phyloP scores from a whole-genome alignment of 225 moss, liverwort and hornwort genomes.

The Pleurozium schreberi region DNA sequence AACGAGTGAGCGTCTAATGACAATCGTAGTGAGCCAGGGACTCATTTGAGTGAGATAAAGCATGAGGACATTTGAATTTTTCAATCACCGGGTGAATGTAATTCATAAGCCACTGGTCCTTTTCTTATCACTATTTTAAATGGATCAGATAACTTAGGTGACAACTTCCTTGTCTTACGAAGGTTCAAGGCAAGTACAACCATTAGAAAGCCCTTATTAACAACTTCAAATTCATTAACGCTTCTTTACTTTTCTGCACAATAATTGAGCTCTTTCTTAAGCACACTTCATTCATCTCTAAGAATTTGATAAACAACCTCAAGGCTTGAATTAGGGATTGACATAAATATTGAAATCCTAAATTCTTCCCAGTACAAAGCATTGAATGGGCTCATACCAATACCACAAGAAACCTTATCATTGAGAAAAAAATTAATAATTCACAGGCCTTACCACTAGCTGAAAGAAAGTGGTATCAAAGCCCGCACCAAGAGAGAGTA shows the following conservation, averaged over 20 bases:
- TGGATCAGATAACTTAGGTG: not conserved
- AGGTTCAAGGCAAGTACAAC: not conserved
- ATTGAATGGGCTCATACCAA: not conserved
- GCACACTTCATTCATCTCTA: not conserved
- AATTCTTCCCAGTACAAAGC: not conserved
- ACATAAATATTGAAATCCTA: not conserved
- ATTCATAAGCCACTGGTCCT: not conserved
- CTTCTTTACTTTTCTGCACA: not conserved
- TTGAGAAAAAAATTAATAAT: not conserved
- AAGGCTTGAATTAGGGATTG: not conserved
- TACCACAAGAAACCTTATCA: not conserved
- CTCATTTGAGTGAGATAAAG: not conserved
- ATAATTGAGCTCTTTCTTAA: not conserved
- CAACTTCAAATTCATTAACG: not conserved
- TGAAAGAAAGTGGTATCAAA: conserved; percentile 93
- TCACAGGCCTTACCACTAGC: conserved; percentile 44
- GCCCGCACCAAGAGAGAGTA: conserved; percentile 89
- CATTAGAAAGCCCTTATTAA: not conserved
- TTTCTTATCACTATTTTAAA: not conserved
- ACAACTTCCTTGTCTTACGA: not conserved
- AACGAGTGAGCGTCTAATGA: not conserved
- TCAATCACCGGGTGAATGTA: not conserved
- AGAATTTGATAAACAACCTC: not conserved
- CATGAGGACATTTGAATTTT: not conserved
- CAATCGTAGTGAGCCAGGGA: not conserved